These are phyloP conservation scores for Senecio squalidus DNA, from an alignment of 140 eudicot genomes.

Conservation along the genomic window DNA sequence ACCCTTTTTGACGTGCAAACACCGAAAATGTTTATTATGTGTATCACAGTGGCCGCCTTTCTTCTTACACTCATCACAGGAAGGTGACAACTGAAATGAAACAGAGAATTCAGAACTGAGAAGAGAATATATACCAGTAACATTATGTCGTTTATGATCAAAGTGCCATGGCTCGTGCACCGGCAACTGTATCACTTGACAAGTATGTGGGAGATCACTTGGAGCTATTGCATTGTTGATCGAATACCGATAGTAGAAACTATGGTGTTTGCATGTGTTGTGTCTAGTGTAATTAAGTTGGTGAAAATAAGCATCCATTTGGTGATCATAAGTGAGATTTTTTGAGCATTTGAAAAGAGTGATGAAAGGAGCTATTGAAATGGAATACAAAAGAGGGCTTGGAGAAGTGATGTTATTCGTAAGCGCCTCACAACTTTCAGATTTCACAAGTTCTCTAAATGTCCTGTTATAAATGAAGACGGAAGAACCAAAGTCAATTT, in stretches of 20 bases:
- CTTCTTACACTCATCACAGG: not conserved
- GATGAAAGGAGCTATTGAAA: not conserved
- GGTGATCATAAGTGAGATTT: too few species aligned
- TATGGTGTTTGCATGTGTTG: conserved; percentile 8
- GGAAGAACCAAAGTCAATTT: too few species aligned
- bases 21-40: not conserved
- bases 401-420: conserved; percentile 1
- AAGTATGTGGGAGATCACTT: conserved; percentile 16
- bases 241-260: not conserved
- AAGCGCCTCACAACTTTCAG: not conserved
- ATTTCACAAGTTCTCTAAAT: not conserved
- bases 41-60: not conserved
- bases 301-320: not conserved
- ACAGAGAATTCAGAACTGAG: not conserved
- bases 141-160: not conserved
- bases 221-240: not conserved
- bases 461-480: not conserved
- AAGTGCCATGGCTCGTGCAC: not conserved
- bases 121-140: conserved; percentile 17
- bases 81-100: not conserved
- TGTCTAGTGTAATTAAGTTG: not conserved
- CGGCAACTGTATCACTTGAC: conserved; percentile 21
- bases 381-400: conserved; percentile 12
- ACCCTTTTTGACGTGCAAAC: conserved; percentile 16
- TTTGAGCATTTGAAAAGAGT: conserved; percentile 20